Evolutionary conservation across 2,329 filamentous ascomycete species (phyloP).

Genomic region (Arthrobotrys entomopaga): DNA sequence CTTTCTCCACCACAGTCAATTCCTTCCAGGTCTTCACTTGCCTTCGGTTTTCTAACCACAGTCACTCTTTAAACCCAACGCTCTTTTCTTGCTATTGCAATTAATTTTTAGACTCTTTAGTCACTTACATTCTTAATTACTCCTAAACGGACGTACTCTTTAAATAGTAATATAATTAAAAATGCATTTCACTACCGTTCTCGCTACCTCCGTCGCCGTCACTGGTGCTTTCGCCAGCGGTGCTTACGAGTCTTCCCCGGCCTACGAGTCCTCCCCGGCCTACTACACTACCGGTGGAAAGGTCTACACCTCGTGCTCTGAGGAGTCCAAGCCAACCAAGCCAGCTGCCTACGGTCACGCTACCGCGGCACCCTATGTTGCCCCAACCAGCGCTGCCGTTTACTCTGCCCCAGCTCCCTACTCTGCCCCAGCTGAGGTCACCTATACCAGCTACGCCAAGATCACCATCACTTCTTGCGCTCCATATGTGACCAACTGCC

Average conservation of each 20-base stretch:
- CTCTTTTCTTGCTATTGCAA: conserved; percentile 45
- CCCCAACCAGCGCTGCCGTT: conserved; percentile 26
- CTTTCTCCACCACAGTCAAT: conserved; percentile 55
- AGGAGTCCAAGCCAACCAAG: conserved; percentile 21
- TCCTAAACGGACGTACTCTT: conserved; percentile 45
- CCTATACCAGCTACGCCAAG: conserved; percentile 50
- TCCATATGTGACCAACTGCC: conserved; percentile 45
- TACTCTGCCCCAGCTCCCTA: conserved; percentile 29
- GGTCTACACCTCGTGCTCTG: conserved; percentile 52
- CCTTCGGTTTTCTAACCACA: conserved; percentile 55
- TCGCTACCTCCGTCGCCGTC: conserved; percentile 49
- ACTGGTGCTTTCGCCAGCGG: conserved; percentile 35
- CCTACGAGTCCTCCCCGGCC: conserved; percentile 38
- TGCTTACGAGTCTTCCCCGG: neutral
- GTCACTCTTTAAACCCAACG: conserved; percentile 54
- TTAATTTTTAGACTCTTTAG: conserved; percentile 49
- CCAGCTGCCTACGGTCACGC: conserved; percentile 16
- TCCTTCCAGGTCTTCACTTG: conserved; percentile 54
- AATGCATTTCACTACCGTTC: conserved; percentile 53
- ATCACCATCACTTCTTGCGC: conserved; percentile 46
- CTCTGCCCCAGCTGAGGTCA: conserved; percentile 32
- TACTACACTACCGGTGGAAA: conserved; percentile 38
- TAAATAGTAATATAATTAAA: conserved; percentile 53
- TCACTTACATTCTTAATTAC: conserved; percentile 54
- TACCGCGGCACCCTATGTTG: conserved; percentile 5